Base-by-base conservation (phyloP, 148 eudicot species). In the Heliamphora exappendiculata region DNA sequence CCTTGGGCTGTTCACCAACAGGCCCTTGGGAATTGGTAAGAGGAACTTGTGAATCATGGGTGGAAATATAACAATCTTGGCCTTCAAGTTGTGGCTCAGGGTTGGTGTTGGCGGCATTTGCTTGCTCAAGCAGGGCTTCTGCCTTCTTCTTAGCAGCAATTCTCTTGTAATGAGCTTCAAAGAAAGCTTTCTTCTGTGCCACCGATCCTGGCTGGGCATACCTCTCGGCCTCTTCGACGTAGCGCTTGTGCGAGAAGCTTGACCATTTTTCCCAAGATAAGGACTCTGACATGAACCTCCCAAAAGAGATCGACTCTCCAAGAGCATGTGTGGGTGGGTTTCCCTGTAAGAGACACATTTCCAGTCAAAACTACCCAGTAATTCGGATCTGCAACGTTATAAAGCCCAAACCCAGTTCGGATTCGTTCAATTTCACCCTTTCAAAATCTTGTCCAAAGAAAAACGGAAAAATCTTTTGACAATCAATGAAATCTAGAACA, bases 261-360 rank as follows among this genome's bases (percentile, higher is more conserved):
- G 98, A 90, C 98, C 97, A 94, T 87, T 84, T 92, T n/a, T 94
- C 98, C 98, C 98, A 94, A 57, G 91, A 80, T 58, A 94, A 76
- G 0, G 96, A 80, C 28, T 94, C 98, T 4, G 87, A 31, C 84
- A 74, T 80, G 57, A 84, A 94, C 81, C 96, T 88, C 41, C 98
- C 98, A 76, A 94, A 90, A 28, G 98, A 94, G 22, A 94, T 76
- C 0, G 96, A 90, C 31, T 91, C 94, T 67, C 84, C 90, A 14
- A 88, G 82, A 37, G 79, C 90, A 82, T 81, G 88, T 77, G 85
- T 79, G 60, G 81, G n/a, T n/a, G n/a, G 84, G 73, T 85, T 87
- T 50, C 82, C 90, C 98, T 89, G 85, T 36, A 70, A 29, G 17
- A 14, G 24, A 37, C 14, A 29, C 24, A 0, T 28, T 57, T 37